Evolutionary conservation across 1,139 yeast species (phyloP).

Genomic region (Sugiyamaella xylanicola): DNA sequence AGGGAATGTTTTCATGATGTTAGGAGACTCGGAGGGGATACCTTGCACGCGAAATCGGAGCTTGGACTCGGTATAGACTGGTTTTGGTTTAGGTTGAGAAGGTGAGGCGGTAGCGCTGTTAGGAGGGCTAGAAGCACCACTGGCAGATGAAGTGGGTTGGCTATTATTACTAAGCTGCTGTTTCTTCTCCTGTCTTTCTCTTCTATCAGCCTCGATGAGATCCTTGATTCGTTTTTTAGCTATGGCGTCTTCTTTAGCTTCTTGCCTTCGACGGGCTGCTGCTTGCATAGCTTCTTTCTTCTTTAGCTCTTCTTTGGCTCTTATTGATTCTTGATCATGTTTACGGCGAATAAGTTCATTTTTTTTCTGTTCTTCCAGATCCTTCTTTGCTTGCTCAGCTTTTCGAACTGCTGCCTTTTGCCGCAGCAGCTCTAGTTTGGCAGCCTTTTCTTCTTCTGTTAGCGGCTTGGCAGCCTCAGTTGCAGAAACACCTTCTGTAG

Average conservation of each 20-base stretch:
- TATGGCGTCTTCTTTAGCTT: constrained; percentile 40
- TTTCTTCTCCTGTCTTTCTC: constrained; percentile 37
- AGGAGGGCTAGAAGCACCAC: constrained; percentile 9
- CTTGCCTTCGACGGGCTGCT: constrained; percentile 40
- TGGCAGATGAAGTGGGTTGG: neutral
- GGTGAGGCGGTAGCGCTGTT: constrained; percentile 23
- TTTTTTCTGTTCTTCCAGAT: constrained; percentile 36
- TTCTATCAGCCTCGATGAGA: constrained; percentile 44
- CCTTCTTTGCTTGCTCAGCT: constrained; percentile 39
- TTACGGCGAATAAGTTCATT: constrained; percentile 42
- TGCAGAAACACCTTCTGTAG: neutral
- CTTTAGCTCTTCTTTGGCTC: constrained; percentile 40
- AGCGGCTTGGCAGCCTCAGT: constrained; percentile 25
- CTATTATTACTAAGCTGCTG: constrained; percentile 21
- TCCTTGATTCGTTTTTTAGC: constrained; percentile 42
- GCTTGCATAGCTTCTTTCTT: constrained; percentile 40
- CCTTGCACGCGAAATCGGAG: constrained; percentile 40
- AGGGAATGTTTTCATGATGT: constrained; percentile 36
- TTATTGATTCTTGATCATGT: constrained; percentile 38
- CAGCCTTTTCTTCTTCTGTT: constrained; percentile 40
- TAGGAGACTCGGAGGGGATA: constrained; percentile 29
- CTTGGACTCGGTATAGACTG: constrained; percentile 39
- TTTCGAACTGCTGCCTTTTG: constrained; percentile 38
- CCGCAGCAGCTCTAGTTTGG: constrained; percentile 38
- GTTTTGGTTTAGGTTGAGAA: constrained; percentile 25